Evolutionary conservation across 495 filamentous ascomycete species (phyloP), one percentile per base, ranked within the genome.

Genomic region (Lepidopterella palustris): DNA sequence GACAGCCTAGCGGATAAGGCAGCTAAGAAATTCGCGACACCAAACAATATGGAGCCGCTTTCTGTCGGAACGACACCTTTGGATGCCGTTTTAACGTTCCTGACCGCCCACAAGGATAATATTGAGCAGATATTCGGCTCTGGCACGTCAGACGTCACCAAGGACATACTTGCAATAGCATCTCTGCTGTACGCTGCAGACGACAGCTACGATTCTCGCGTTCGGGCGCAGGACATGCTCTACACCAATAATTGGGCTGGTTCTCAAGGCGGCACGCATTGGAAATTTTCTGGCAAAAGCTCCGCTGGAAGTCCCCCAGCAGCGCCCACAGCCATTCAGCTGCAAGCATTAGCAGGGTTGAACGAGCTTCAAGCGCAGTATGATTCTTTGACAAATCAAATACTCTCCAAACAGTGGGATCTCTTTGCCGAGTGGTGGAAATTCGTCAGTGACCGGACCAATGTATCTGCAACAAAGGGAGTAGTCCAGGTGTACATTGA

Each of bases 141-240:
- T 49, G 18, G 45, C 5, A 27, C 55, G 23, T 24, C 18, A 5
- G 48, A 9, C 9, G 0, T 48, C 55, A 24, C 32, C 32, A 31
- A 45, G 47, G 26, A 23, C 50, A 51, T 58, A 15, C 55, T 58
- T 9, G 40, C 57, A 4, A 9, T 57, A 23, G 2, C 29, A n/a
- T n/a, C 35, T 15, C 54, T 62, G 8, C 40, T 62, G 4, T 45
- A 58, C 23, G 31, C 53, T 10, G 25, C 45, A 4, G 55, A 58
- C 3, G 55, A 58, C 29, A 18, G 18, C 20, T 58, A 50, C 28
- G 28, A 58, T 23, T 18, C 21, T 2, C 39, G 39, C 20, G 40
- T 58, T 11, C 50, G 50, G 18, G 55, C 35, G 32, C 40, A 27
- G 11, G 50, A 55, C 23, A 42, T 13, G 20, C 26, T 47, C 32